Percentiles rank a stretch among this genome's conserved stretches.
These are phyloP conservation scores for Capsicum pubescens DNA, from an alignment of 257 asterid species.

Conservation along the genomic window DNA sequence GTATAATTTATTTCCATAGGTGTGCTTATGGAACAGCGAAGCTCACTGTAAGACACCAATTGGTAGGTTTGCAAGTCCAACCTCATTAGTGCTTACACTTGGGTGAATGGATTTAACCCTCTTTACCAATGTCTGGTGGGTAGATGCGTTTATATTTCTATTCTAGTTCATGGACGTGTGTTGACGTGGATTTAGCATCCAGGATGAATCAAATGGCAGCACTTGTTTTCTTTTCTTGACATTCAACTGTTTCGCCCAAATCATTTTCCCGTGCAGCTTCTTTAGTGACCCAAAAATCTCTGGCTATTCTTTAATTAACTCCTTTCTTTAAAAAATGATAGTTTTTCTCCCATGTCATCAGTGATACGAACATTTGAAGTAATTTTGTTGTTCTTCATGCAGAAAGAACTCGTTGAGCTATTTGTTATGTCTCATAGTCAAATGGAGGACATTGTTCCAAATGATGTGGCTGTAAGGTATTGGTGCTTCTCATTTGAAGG, in stretches of 20 bases:
- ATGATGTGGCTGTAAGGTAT: slow-evolving; percentile 72
- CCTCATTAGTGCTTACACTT: slow-evolving; percentile 2
- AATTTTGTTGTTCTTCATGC: slow-evolving; percentile 37
- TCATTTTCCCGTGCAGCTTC: background rate
- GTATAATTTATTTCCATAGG: background rate
- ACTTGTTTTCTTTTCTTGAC: background rate
- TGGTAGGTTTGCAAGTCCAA: background rate
- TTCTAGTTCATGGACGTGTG: background rate
- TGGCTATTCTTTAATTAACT: background rate
- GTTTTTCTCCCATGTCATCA: slow-evolving; percentile 9
- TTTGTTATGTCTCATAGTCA: slow-evolving; percentile 78
- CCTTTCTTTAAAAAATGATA: background rate
- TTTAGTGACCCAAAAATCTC: background rate
- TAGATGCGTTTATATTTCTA: background rate
- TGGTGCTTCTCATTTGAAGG: slow-evolving; percentile 11
- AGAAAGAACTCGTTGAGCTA: slow-evolving; percentile 85
- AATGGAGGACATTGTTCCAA: slow-evolving; percentile 82
- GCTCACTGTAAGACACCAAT: background rate
- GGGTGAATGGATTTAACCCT: background rate
- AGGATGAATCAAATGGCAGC: background rate
- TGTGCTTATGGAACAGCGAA: background rate
- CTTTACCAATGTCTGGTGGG: slow-evolving; percentile 1
- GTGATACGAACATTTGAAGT: slow-evolving; percentile 23
- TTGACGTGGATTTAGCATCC: background rate
- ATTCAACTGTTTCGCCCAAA: background rate